A percentile compares a stretch with the other conserved stretches of the same genome.
These are phyloP conservation scores for Globisporangium paddicum DNA, from an alignment of 352 stramenopile species.

Conservation along the genomic window DNA sequence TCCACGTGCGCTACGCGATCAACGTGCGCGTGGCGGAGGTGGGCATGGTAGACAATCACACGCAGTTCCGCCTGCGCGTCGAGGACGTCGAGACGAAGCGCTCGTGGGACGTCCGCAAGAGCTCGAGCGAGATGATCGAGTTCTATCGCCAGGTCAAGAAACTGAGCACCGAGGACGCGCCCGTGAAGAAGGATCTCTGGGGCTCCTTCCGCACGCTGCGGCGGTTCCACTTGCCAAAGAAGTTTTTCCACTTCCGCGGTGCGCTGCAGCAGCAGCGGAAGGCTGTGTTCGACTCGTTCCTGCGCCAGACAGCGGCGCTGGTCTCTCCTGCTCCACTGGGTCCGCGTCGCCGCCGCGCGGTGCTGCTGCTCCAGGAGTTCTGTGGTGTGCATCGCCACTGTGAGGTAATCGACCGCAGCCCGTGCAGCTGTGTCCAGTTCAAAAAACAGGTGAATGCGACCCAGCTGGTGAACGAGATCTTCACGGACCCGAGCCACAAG, in stretches of 20 bases:
- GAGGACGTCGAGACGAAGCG: constrained; percentile 51
- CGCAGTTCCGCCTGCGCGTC: constrained; percentile 42
- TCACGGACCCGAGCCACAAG: constrained; percentile 24
- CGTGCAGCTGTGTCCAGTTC: constrained; percentile 32
- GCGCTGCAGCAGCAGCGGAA: constrained; percentile 48
- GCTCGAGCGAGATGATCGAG: constrained; percentile 49
- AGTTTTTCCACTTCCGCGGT: constrained; percentile 46
- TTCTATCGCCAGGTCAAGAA: constrained; percentile 60
- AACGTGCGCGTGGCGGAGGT: constrained; percentile 38
- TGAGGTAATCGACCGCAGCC: constrained; percentile 33
- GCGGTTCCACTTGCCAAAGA: constrained; percentile 48
- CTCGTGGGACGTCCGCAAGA: constrained; percentile 54
- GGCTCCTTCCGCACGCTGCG: constrained; percentile 44
- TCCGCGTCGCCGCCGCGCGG: constrained; percentile 40
- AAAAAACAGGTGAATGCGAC: constrained; percentile 35
- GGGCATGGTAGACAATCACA: constrained; percentile 28
- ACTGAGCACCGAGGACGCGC: constrained; percentile 42
- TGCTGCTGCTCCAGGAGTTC: constrained; percentile 57
- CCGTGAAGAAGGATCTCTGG: constrained; percentile 48
- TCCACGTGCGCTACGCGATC: constrained; percentile 39
- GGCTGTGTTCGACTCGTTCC: constrained; percentile 66
- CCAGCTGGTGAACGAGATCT: constrained; percentile 44
- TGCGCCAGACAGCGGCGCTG: constrained; percentile 56
- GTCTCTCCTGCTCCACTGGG: constrained; percentile 50
- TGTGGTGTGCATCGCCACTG: constrained; percentile 42